Evolutionary conservation across 805 yeast genomes (phyloP).

Genomic region (Cyberlindnera samutprakarnensis): DNA sequence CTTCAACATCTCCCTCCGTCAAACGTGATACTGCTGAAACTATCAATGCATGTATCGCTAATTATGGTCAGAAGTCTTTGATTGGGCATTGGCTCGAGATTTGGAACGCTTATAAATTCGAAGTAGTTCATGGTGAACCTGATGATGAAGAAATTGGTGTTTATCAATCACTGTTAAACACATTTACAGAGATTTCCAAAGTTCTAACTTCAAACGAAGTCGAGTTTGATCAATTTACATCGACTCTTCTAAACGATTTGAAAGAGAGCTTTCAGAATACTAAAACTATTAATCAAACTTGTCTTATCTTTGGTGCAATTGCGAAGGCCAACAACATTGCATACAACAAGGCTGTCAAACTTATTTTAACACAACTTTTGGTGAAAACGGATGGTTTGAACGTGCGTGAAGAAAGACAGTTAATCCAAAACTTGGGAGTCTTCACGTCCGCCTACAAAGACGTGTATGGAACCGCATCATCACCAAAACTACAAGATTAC

Average conservation of each 20-base stretch:
- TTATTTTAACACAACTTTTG: constrained; percentile 38
- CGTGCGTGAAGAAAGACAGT: constrained; percentile 48
- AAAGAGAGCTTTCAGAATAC: constrained; percentile 40
- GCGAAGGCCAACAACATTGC: constrained; percentile 38
- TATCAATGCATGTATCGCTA: constrained; percentile 45
- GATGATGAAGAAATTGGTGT: constrained; percentile 34
- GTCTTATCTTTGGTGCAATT: constrained; percentile 48
- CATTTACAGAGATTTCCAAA: constrained; percentile 37
- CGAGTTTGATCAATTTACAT: constrained; percentile 31
- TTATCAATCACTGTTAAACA: constrained; percentile 34
- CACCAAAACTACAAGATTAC: constrained; percentile 4
- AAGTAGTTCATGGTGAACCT: constrained; percentile 76
- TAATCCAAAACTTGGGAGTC: constrained; percentile 53
- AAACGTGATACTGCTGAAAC: constrained; percentile 70
- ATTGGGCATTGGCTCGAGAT: constrained; percentile 59
- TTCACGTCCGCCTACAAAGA: constrained; percentile 42
- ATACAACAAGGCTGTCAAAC: constrained; percentile 42
- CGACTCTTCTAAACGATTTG: constrained; percentile 41
- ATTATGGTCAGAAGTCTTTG: constrained; percentile 42
- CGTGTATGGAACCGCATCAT: constrained; percentile 31
- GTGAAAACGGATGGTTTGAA: constrained; percentile 30
- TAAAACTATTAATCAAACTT: constrained; percentile 56
- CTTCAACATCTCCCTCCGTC: constrained; percentile 66
- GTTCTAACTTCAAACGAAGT: constrained; percentile 27
- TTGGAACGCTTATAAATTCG: constrained; percentile 87